A percentile compares a stretch with the other conserved stretches of the same genome.
Conservation (phyloP, 2,329 filamentous ascomycete genomes). For the Alternaria sp. region DNA sequence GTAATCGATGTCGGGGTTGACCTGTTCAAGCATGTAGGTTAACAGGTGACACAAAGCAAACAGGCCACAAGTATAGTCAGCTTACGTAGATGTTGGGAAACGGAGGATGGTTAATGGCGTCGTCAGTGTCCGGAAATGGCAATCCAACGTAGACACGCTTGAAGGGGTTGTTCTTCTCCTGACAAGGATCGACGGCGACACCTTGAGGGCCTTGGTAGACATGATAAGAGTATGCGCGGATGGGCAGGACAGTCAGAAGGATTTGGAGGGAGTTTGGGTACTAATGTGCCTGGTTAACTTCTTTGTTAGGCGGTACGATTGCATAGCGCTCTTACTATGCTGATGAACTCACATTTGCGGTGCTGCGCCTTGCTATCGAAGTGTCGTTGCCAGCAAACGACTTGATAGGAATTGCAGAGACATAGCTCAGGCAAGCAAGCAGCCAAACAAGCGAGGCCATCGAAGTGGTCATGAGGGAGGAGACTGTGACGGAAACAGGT, state of each 20-base stretch:
- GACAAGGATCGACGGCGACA: background rate
- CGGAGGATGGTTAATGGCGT: background rate
- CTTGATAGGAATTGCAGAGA: background rate
- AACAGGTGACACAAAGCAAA: background rate
- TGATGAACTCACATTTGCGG: background rate
- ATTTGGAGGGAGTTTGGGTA: conserved; percentile 5
- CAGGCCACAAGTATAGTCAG: background rate
- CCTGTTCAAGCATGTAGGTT: background rate
- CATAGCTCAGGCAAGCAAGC: background rate
- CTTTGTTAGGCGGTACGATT: background rate
- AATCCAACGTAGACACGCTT: background rate
- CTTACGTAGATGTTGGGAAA: background rate
- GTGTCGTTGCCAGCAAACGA: background rate
- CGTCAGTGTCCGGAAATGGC: background rate
- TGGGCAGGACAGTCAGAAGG: background rate
- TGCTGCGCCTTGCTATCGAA: background rate
- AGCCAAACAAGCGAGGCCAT: background rate
- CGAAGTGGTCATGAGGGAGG: background rate
- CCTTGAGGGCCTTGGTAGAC: conserved; percentile 1
- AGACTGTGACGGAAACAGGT: background rate
- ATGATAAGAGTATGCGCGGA: background rate
- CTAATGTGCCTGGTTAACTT: background rate
- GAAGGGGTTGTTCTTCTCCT: background rate
- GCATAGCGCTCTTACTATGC: no score
- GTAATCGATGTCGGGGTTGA: background rate